phyloP scores from a whole-genome alignment of 352 stramenopile species.

The Phytophthora pluvialis region DNA sequence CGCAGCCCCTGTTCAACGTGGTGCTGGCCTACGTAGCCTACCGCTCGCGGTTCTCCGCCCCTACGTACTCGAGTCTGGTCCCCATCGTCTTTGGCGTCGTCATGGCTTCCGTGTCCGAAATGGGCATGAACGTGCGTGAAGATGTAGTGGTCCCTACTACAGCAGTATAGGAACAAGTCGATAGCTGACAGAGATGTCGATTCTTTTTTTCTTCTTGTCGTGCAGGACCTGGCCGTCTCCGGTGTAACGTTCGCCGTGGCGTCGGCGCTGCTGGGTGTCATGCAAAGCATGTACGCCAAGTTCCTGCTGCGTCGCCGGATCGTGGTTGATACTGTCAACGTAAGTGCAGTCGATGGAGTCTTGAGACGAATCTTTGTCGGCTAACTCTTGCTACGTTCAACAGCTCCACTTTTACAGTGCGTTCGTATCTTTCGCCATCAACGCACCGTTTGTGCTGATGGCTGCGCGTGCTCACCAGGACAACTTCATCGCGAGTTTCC shows the following conservation, averaged over 20 bases:
- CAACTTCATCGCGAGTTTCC: conserved; percentile 74
- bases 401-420: conserved; percentile 90
- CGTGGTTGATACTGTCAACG: conserved; percentile 83
- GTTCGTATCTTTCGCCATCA: conserved; percentile 86
- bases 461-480: conserved; percentile 53
- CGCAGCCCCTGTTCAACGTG: conserved; percentile 89
- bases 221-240: conserved; percentile 69
- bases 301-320: conserved; percentile 81
- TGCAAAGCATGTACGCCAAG: conserved; percentile 91
- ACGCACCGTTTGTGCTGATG: conserved; percentile 76
- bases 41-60: conserved; percentile 69
- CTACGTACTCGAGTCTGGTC: conserved; percentile 81
- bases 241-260: conserved; percentile 76
- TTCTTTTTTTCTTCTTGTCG: conserved; percentile 7
- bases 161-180: background rate
- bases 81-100: conserved; percentile 86
- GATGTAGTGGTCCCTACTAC: background rate
- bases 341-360: conserved; percentile 40
- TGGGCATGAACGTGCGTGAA: conserved; percentile 79
- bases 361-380: background rate
- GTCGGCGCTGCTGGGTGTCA: conserved; percentile 79
- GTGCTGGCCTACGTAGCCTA: conserved; percentile 80
- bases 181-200: conserved; percentile 9
- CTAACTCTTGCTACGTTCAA: conserved; percentile 3
- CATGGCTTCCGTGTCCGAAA: conserved; percentile 86